Evolutionary conservation across 108 stramenopile species (phyloP).

Genomic region (Cyclotella kingstonii): DNA sequence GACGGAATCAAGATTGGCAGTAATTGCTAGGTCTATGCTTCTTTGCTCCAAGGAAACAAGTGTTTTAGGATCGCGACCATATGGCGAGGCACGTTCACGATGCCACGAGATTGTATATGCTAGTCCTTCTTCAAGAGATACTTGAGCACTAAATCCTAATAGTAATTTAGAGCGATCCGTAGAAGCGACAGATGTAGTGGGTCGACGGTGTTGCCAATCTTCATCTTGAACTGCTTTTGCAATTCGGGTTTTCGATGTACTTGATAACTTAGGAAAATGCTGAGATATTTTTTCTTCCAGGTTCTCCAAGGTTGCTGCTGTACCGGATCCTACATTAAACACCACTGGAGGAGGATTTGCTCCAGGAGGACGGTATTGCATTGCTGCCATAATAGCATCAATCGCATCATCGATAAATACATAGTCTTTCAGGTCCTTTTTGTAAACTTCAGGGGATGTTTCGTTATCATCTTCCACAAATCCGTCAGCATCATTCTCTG

Average conservation of each 20-base stretch:
- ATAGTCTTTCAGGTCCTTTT: constrained; percentile 59
- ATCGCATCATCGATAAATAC: constrained; percentile 90
- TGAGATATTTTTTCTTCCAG: constrained; percentile 44
- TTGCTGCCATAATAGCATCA: constrained; percentile 75
- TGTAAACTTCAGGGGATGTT: neutral
- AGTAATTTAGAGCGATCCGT: constrained; percentile 53
- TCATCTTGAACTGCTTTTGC: neutral
- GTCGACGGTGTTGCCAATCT: neutral
- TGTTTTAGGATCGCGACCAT: constrained; percentile 39
- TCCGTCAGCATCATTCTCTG: constrained; percentile 6
- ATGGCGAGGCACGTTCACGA: constrained; percentile 70
- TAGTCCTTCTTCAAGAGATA: constrained; percentile 59
- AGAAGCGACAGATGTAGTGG: constrained; percentile 47
- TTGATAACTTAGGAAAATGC: constrained; percentile 40
- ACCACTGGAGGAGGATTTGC: constrained; percentile 50
- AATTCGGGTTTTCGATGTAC: neutral
- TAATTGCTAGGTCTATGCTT: constrained; percentile 12
- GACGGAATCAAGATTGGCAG: constrained; percentile 7
- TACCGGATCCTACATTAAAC: constrained; percentile 75
- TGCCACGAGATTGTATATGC: constrained; percentile 70
- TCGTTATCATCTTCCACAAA: neutral
- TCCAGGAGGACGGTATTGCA: constrained; percentile 59
- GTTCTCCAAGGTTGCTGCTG: constrained; percentile 47
- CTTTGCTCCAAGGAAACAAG: constrained; percentile 14
- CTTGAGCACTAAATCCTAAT: constrained; percentile 64